phyloP scores from a whole-genome alignment of 2,329 filamentous ascomycete genomes.

The Clonostachys byssicola region DNA sequence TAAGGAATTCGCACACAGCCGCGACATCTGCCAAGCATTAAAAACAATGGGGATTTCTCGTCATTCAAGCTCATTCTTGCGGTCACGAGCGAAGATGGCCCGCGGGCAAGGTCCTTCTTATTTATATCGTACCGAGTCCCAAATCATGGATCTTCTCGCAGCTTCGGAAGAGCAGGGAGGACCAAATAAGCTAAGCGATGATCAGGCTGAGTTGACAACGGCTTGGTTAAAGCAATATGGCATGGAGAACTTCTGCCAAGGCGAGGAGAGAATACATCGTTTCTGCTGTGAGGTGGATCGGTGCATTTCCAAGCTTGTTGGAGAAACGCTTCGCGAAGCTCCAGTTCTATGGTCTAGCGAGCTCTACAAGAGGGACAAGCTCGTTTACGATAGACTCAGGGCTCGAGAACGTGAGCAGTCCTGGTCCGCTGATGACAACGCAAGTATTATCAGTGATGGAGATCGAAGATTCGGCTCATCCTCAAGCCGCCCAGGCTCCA shows the following conservation, averaged over 20 bases:
- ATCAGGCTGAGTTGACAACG: slow-evolving; percentile 81
- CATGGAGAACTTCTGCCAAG: slow-evolving; percentile 90
- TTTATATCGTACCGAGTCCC: slow-evolving; percentile 75
- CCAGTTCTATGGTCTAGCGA: slow-evolving; percentile 92
- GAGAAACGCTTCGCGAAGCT: slow-evolving; percentile 77
- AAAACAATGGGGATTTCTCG: slow-evolving; percentile 81
- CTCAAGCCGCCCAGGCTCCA: slow-evolving; percentile 43
- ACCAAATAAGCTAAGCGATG: slow-evolving; percentile 92
- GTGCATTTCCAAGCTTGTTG: slow-evolving; percentile 80
- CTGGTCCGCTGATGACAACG: slow-evolving; percentile 41
- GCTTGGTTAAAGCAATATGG: slow-evolving; percentile 78
- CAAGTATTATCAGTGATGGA: slow-evolving; percentile 51
- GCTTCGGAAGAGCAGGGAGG: slow-evolving; percentile 81
- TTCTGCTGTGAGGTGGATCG: slow-evolving; percentile 88
- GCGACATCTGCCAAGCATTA: slow-evolving; percentile 79
- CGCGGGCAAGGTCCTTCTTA: slow-evolving; percentile 53
- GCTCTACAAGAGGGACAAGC: slow-evolving; percentile 75
- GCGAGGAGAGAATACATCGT: slow-evolving; percentile 90
- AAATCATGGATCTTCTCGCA: slow-evolving; percentile 83
- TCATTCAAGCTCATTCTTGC: slow-evolving; percentile 46
- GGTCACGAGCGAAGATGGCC: slow-evolving; percentile 40
- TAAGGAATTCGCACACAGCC: slow-evolving; percentile 79
- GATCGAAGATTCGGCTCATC: slow-evolving; percentile 41
- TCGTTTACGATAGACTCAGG: slow-evolving; percentile 45
- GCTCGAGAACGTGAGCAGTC: slow-evolving; percentile 40